phyloP scores from a whole-genome alignment of 2,329 filamentous ascomycete species.

The Nectriaceae sp. region DNA sequence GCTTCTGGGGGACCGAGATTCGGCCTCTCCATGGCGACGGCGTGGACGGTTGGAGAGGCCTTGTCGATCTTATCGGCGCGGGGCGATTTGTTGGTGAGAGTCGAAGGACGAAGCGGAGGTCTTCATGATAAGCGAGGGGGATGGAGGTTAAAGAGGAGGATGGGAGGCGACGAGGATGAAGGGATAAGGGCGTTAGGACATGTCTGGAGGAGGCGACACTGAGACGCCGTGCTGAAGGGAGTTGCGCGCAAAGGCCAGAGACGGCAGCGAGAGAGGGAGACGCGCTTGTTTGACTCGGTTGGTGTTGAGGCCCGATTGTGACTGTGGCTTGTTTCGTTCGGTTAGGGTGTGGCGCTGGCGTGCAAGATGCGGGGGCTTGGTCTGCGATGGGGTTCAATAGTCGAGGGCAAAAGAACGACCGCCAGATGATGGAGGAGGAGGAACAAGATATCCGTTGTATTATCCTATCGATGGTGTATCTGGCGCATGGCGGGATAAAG shows the following conservation, averaged over 20 bases:
- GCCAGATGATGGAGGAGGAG: no score
- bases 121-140: slow-evolving; percentile 7
- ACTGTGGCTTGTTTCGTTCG: neutral
- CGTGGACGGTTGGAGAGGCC: slow-evolving; percentile 22
- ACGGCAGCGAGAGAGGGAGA: slow-evolving; percentile 14
- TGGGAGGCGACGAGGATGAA: neutral
- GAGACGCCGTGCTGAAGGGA: neutral
- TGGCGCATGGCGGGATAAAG: no score
- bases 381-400: no score
- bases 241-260: neutral
- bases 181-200: neutral
- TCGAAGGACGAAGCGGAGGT: slow-evolving; percentile 1
- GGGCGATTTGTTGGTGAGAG: slow-evolving; percentile 8
- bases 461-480: no score
- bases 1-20: slow-evolving; percentile 24
- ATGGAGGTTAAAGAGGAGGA: neutral
- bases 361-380: neutral
- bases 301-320: slow-evolving; percentile 12
- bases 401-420: no score
- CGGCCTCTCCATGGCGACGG: slow-evolving; percentile 28
- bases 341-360: neutral
- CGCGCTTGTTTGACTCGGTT: slow-evolving; percentile 17
- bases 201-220: neutral
- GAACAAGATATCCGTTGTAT: no score
- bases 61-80: slow-evolving; percentile 7